Percentiles rank a stretch among this genome's conserved stretches.
Conservation (phyloP, 108 stramenopile species). For the Cyclotella kingstonii region DNA sequence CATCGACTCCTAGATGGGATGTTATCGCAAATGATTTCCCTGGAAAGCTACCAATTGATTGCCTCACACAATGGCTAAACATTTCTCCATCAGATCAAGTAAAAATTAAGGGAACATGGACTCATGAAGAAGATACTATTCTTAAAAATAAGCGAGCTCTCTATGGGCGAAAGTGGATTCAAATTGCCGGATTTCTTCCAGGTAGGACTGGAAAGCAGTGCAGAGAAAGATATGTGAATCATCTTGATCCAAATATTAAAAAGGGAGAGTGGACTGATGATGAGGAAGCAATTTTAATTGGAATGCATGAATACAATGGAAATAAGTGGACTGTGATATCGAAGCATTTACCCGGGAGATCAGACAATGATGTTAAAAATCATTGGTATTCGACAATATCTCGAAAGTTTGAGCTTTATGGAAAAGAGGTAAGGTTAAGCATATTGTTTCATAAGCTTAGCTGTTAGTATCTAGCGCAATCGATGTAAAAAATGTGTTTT, state of each 20-base stretch:
- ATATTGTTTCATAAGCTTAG: too few relatives aligned
- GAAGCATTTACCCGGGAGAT: slow-evolving; percentile 92
- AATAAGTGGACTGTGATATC: slow-evolving; percentile 90
- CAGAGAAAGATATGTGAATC: slow-evolving; percentile 96
- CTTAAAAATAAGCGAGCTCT: slow-evolving; percentile 53
- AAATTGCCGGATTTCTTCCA: slow-evolving; percentile 90
- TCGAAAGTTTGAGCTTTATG: slow-evolving; percentile 78
- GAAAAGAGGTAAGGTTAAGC: slow-evolving; percentile 71
- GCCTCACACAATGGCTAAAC: slow-evolving; percentile 72
- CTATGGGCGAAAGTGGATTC: slow-evolving; percentile 90
- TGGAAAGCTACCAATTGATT: slow-evolving; percentile 70
- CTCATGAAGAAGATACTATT: slow-evolving; percentile 72
- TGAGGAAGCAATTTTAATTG: slow-evolving; percentile 89
- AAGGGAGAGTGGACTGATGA: slow-evolving; percentile 94
- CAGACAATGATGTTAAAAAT: slow-evolving; percentile 87
- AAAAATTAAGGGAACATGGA: slow-evolving; percentile 87
- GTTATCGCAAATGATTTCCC: slow-evolving; percentile 66
- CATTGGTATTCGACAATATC: slow-evolving; percentile 91
- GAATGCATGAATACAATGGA: slow-evolving; percentile 81
- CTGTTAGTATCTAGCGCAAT: too few relatives aligned
- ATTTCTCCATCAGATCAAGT: slow-evolving; percentile 68
- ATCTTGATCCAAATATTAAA: slow-evolving; percentile 90
- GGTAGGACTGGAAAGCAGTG: slow-evolving; percentile 99
- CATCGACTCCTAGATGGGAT: slow-evolving; percentile 74
- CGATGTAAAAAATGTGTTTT: background rate